Percentiles rank a stretch among this genome's conserved stretches.
phyloP scores from a whole-genome alignment of 192 early-diverging fungal genomes.

The Coemansia sp. region DNA sequence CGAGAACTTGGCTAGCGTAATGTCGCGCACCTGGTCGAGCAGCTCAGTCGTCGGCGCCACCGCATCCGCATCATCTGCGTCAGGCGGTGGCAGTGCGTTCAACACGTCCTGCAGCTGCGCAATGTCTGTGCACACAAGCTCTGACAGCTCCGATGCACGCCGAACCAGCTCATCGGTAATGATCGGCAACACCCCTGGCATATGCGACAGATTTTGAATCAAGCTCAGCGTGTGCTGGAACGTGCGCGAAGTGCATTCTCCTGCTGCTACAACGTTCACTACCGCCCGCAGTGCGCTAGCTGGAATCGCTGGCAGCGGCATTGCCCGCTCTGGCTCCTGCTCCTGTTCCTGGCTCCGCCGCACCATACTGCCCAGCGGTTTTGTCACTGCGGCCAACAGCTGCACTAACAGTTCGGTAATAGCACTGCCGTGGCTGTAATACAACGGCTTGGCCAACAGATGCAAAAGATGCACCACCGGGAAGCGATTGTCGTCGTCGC shows the following conservation, averaged over 20 bases:
- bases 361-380: conserved; percentile 68
- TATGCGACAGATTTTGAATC: conserved; percentile 81
- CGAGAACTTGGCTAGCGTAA: conserved; percentile 76
- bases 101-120: conserved; percentile 64
- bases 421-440: conserved; percentile 68
- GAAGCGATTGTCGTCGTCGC: conserved; percentile 58
- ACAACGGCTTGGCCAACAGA: conserved; percentile 80
- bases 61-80: neutral
- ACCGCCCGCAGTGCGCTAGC: conserved; percentile 77
- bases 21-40: conserved; percentile 69
- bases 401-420: conserved; percentile 90
- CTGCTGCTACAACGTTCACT: conserved; percentile 86
- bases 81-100: conserved; percentile 16
- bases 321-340: conserved; percentile 30
- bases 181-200: conserved; percentile 65
- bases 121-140: conserved; percentile 68
- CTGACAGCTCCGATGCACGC: conserved; percentile 68
- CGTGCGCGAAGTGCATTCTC: conserved; percentile 87
- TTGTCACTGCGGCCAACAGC: conserved; percentile 75
- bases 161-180: conserved; percentile 80
- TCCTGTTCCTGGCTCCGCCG: conserved; percentile 50
- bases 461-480: conserved; percentile 72
- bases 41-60: conserved; percentile 19
- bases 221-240: conserved; percentile 91
- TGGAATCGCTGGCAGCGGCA: conserved; percentile 79